Evolutionary conservation across 202 grass and related monocot species (phyloP).

Genomic region (Eragrostis tef): DNA sequence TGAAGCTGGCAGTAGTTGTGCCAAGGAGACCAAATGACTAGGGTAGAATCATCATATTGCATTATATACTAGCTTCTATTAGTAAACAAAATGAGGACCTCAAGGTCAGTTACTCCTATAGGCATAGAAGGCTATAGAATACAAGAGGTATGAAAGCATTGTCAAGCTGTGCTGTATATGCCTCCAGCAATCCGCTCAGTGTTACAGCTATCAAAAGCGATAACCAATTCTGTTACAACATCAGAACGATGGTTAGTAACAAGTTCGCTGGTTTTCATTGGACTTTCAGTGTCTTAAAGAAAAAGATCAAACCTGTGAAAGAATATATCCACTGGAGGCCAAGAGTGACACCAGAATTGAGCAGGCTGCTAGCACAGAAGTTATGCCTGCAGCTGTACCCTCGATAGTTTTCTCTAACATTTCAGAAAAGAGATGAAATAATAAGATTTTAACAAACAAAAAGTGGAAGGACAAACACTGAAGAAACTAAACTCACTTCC

Average conservation of each 20-base stretch:
- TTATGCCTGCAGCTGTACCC: constrained; percentile 96
- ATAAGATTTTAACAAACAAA: constrained; percentile 38
- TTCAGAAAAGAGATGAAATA: not conserved
- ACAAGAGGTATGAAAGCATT: constrained; percentile 98
- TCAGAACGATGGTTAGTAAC: constrained; percentile 23
- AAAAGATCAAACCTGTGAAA: constrained; percentile 72
- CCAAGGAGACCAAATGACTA: constrained; percentile 8
- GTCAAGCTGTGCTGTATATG: constrained; percentile 90
- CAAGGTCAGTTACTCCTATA: constrained; percentile 50
- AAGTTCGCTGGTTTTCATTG: not conserved
- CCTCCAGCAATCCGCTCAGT: constrained; percentile 84
- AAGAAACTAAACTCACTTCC: constrained; percentile 69
- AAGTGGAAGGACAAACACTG: not conserved
- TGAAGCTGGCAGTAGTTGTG: not conserved
- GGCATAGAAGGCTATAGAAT: constrained; percentile 93
- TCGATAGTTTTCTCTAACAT: constrained; percentile 95
- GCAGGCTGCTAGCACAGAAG: constrained; percentile 80
- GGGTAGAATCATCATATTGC: constrained; percentile 10
- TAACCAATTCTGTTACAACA: constrained; percentile 77
- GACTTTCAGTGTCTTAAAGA: not conserved
- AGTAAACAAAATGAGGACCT: constrained; percentile 42
- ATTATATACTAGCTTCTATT: constrained; percentile 34
- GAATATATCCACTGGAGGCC: constrained; percentile 81
- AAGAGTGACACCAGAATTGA: constrained; percentile 80
- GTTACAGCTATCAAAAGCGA: constrained; percentile 83